Percentiles rank a stretch among this genome's conserved stretches.
Conservation (phyloP, 495 filamentous ascomycete species). For the Xylaria scruposa region DNA sequence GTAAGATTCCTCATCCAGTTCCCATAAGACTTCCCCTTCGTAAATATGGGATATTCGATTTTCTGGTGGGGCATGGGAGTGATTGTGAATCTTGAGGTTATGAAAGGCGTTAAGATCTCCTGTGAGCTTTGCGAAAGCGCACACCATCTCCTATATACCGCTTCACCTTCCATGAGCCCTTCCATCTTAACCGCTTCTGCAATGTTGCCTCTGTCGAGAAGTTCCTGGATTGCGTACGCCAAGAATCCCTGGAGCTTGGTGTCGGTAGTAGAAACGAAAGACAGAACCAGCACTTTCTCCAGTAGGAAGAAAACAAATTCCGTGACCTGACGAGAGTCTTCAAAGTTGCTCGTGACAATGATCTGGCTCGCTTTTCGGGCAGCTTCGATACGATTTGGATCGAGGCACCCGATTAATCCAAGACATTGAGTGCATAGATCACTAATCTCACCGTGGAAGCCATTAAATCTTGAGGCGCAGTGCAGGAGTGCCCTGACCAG, state of each 20-base stretch:
- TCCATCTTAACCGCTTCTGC: constrained; percentile 57
- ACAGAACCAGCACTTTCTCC: constrained; percentile 84
- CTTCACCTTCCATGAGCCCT: constrained; percentile 48
- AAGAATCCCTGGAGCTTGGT: constrained; percentile 87
- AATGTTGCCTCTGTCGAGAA: constrained; percentile 78
- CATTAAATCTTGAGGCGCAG: constrained; percentile 78
- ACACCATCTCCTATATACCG: constrained; percentile 74
- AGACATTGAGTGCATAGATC: constrained; percentile 79
- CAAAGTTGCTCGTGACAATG: constrained; percentile 85
- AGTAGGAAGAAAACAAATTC: constrained; percentile 87
- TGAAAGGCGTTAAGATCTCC: constrained; percentile 83
- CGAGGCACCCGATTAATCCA: constrained; percentile 87
- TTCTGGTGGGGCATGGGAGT: constrained; percentile 60
- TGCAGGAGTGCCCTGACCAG: constrained; percentile 82
- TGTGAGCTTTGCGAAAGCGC: constrained; percentile 74
- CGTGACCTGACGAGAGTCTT: constrained; percentile 75
- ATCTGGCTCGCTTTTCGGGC: constrained; percentile 78
- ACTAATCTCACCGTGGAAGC: constrained; percentile 67
- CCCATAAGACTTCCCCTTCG: constrained; percentile 65
- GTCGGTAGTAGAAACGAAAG: constrained; percentile 87
- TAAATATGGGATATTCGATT: constrained; percentile 80
- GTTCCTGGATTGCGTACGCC: constrained; percentile 90
- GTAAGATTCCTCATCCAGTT: constrained; percentile 82
- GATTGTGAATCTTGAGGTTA: constrained; percentile 80
- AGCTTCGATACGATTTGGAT: constrained; percentile 86